Base-by-base conservation (phyloP, 257 asterid species). In the Solanum arcanum region DNA sequence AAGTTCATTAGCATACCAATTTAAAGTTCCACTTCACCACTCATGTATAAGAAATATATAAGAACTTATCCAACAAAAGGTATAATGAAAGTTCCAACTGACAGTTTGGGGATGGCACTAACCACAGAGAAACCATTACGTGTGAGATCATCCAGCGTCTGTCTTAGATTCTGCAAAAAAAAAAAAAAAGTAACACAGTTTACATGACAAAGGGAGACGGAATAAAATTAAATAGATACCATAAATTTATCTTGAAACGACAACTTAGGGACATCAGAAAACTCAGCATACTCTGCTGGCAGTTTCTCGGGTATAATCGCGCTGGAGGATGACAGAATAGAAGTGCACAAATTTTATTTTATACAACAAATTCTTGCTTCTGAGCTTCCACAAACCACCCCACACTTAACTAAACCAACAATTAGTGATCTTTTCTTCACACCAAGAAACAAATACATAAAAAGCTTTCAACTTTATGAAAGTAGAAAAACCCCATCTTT, bases 131-230 rank as follows among this genome's bases (percentile, higher is more conserved):
- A 95, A 85, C 99, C 99, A 86, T 93, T 89, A 74, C 97, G 95
- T 86, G 99, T 97, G 94, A 97, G 91, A 91, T 95, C 98, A 88
- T 95, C 99, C 93, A 97, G 90, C 31, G 99, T 95, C 94, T 97
- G 99, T 83, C 98, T 92, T 83, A 97, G 91, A 91, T 97, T 97
- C 99, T 95, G 97, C 91, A 91, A 52, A 15, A 37, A 37, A 35
- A 35, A 33, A 89, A 82, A 89, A 87, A 66, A 39, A 70, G 86
- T 37, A 72, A 89, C 46, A 86, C 31, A 72, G 66, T 23, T 42
- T 37, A 59, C 68, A 72, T 14, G 78, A 78, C 35, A 37, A 56
- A 77, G 44, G 47, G 18, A 29, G 44, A 73, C 31, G 41, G 37
- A 31, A 56, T 42, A 52, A 46, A 66, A 86, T 49, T 14, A 62